Percentiles rank a stretch among this genome's conserved stretches.
These are phyloP conservation scores for Helianthus tuberosus DNA, from an alignment of 129 eudicot species.

Conservation along the genomic window DNA sequence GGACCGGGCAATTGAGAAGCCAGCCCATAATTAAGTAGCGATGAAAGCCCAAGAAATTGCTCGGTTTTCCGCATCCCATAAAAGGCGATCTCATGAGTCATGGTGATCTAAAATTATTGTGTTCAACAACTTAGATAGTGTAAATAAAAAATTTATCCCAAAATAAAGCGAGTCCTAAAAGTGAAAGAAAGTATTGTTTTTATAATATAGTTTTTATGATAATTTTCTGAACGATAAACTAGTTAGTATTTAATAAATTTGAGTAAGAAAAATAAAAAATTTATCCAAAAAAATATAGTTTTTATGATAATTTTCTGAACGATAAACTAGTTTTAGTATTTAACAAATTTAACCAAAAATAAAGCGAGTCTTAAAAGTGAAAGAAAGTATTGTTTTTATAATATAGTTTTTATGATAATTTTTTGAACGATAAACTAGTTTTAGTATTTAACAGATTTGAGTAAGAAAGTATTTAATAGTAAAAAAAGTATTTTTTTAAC, in stretches of 20 bases:
- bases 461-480: no score
- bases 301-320: background rate
- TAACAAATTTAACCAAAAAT: background rate
- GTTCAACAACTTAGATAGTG: background rate
- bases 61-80: slow-evolving; percentile 13
- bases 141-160: background rate
- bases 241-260: background rate
- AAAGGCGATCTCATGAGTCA: background rate
- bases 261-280: background rate
- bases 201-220: background rate
- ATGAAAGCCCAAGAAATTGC: background rate
- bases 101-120: background rate
- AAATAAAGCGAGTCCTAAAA: background rate
- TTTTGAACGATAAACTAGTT: background rate
- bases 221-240: background rate
- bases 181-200: background rate
- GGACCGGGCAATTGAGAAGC: background rate
- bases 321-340: background rate
- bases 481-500: no score
- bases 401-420: background rate
- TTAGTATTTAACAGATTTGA: background rate
- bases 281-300: background rate
- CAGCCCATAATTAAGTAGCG: background rate
- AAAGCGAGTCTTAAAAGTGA: background rate
- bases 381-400: background rate